Evolutionary conservation across 2,329 filamentous ascomycete genomes (phyloP).

Genomic region (Cercospora brassicicola): DNA sequence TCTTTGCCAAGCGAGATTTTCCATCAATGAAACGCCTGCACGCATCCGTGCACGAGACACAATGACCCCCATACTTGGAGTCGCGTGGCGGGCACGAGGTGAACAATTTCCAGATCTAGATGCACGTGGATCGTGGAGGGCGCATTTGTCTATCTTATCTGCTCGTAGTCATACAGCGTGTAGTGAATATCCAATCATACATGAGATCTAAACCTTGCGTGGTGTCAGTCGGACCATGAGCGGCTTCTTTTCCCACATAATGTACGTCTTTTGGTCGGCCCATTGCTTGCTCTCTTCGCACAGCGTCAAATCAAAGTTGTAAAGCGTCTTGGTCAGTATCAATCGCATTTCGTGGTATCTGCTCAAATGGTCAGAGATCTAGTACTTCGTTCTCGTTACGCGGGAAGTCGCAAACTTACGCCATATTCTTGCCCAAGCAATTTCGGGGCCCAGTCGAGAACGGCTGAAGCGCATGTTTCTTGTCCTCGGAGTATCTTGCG

Average conservation of each 20-base stretch:
- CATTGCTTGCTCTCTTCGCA: slow-evolving; percentile 28
- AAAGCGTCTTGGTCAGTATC: slow-evolving; percentile 42
- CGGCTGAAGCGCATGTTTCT: slow-evolving; percentile 33
- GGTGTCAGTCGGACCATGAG: slow-evolving; percentile 17
- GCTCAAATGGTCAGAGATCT: neutral
- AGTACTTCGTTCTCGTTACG: neutral
- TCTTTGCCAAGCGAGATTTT: slow-evolving; percentile 11
- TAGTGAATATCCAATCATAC: neutral
- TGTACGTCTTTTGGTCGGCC: slow-evolving; percentile 28
- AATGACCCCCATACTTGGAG: neutral
- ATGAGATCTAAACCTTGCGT: neutral
- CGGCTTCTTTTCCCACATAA: slow-evolving; percentile 30
- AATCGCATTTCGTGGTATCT: slow-evolving; percentile 42
- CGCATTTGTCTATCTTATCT: neutral
- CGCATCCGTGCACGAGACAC: neutral
- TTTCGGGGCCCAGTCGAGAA: slow-evolving; percentile 41
- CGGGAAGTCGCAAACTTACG: slow-evolving; percentile 12
- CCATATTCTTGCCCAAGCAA: slow-evolving; percentile 39
- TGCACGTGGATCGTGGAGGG: neutral
- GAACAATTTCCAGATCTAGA: neutral
- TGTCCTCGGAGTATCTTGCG: slow-evolving; percentile 27
- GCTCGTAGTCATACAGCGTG: neutral
- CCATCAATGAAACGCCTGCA: slow-evolving; percentile 5
- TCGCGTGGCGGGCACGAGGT: neutral
- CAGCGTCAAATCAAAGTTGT: slow-evolving; percentile 40